Conservation (phyloP, 768 basidiomycete genomes). For the Cyclocybe cylindracea region DNA sequence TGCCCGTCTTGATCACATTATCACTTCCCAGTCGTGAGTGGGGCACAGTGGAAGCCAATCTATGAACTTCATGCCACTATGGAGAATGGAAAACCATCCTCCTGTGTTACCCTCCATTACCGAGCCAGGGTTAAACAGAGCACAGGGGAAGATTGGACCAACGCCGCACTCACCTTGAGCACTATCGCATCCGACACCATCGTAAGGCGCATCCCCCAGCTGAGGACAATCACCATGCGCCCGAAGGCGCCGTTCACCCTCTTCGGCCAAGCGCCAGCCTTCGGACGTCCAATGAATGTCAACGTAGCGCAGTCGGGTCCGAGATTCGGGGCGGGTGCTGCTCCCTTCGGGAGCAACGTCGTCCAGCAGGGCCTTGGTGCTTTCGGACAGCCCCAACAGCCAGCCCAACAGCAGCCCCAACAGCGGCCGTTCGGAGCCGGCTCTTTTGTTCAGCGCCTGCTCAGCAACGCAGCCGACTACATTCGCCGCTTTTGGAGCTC, state of each 20-base stretch:
- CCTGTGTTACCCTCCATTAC: slow-evolving; percentile 51
- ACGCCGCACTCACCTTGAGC: slow-evolving; percentile 51
- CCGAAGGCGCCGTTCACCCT: neutral
- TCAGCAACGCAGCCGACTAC: no score
- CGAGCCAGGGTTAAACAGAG: slow-evolving; percentile 52
- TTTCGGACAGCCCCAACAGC: no score
- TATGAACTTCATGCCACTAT: slow-evolving; percentile 62
- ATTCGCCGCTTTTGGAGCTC: neutral
- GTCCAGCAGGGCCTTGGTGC: no score
- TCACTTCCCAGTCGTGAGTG: slow-evolving; percentile 43
- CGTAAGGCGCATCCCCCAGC: slow-evolving; percentile 33
- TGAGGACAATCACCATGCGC: slow-evolving; percentile 33
- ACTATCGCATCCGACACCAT: slow-evolving; percentile 42
- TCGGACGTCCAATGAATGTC: no score
- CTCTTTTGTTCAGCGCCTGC: no score
- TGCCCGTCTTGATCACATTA: neutral
- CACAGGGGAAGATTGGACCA: slow-evolving; percentile 64
- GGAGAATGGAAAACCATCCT: slow-evolving; percentile 42
- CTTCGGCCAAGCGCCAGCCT: no score
- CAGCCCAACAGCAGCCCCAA: no score
- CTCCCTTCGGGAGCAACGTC: no score
- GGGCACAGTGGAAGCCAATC: slow-evolving; percentile 51
- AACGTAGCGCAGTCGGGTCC: no score
- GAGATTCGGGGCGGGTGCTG: no score
- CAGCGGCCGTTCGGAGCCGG: no score